phyloP scores from a whole-genome alignment of 352 stramenopile species.

The Globisporangium polare region DNA sequence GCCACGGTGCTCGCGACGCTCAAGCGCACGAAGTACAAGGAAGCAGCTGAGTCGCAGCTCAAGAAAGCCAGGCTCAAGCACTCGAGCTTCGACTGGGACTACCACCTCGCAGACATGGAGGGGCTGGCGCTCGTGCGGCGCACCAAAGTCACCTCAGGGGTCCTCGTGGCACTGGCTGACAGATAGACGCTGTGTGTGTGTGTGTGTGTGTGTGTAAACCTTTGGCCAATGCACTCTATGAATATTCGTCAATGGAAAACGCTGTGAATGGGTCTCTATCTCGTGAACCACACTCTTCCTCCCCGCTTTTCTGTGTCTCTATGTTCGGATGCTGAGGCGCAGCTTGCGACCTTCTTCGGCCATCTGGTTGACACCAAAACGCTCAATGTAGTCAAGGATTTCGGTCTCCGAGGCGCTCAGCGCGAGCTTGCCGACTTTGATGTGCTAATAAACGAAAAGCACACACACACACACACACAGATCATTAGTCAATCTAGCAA shows the following conservation, averaged over 20 bases:
- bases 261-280: constrained; percentile 3
- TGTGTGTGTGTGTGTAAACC: not conserved
- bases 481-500: constrained; percentile 11
- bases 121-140: constrained; percentile 42
- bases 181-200: not conserved
- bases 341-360: constrained; percentile 60
- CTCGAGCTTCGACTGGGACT: constrained; percentile 49
- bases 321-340: constrained; percentile 48
- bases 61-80: constrained; percentile 58
- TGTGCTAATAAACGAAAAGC: constrained; percentile 33
- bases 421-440: constrained; percentile 55
- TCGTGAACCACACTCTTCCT: not conserved
- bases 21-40: constrained; percentile 61
- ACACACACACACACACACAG: constrained; percentile 4
- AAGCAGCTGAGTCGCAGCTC: constrained; percentile 53
- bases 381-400: constrained; percentile 59
- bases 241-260: not conserved
- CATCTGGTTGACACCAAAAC: constrained; percentile 41
- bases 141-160: constrained; percentile 53
- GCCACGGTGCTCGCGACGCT: constrained; percentile 31
- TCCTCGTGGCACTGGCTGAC: constrained; percentile 34
- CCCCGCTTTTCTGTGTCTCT: not conserved
- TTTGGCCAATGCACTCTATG: not conserved
- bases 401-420: constrained; percentile 49
- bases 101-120: constrained; percentile 64